Evolutionary conservation across 2,329 filamentous ascomycete species (phyloP).

Genomic region (Tricladium varicosporioides): DNA sequence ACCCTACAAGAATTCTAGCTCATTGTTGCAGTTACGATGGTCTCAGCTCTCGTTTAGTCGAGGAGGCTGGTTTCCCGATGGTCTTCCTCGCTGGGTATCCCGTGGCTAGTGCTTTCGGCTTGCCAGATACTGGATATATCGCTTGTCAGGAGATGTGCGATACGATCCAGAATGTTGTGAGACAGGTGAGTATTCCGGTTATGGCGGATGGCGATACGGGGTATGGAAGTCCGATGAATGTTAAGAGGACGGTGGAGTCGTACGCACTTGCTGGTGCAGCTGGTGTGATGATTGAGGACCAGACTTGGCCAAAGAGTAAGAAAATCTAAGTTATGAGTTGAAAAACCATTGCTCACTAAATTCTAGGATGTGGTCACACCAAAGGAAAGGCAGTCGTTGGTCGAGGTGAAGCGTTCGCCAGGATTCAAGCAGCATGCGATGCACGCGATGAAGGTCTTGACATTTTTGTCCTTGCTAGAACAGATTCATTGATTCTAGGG

Average conservation of each 20-base stretch:
- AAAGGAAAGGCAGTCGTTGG: constrained; percentile 46
- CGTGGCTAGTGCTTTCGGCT: constrained; percentile 39
- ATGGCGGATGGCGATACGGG: constrained; percentile 48
- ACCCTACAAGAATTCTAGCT: constrained; percentile 44
- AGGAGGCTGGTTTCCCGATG: background rate
- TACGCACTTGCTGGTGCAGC: constrained; percentile 41
- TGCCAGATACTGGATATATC: constrained; percentile 49
- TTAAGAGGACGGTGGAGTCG: constrained; percentile 43
- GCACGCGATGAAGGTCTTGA: constrained; percentile 44
- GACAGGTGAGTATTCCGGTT: constrained; percentile 40
- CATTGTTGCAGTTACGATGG: constrained; percentile 44
- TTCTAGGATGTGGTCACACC: constrained; percentile 44
- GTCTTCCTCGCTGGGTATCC: constrained; percentile 15
- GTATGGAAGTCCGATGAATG: constrained; percentile 47
- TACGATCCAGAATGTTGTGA: constrained; percentile 43
- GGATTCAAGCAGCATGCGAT: constrained; percentile 45
- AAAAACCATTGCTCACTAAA: background rate
- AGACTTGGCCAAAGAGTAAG: constrained; percentile 48
- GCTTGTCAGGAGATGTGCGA: constrained; percentile 45
- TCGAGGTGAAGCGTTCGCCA: constrained; percentile 43
- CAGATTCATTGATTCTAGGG: constrained; percentile 41
- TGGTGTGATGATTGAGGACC: constrained; percentile 45
- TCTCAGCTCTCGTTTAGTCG: constrained; percentile 42
- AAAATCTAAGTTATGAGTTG: background rate
- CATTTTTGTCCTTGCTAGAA: constrained; percentile 46